Percentiles rank a stretch among this genome's conserved stretches.
These are phyloP conservation scores for Magnusiomyces magnusii DNA, from an alignment of 1,139 yeast species.

Conservation along the genomic window DNA sequence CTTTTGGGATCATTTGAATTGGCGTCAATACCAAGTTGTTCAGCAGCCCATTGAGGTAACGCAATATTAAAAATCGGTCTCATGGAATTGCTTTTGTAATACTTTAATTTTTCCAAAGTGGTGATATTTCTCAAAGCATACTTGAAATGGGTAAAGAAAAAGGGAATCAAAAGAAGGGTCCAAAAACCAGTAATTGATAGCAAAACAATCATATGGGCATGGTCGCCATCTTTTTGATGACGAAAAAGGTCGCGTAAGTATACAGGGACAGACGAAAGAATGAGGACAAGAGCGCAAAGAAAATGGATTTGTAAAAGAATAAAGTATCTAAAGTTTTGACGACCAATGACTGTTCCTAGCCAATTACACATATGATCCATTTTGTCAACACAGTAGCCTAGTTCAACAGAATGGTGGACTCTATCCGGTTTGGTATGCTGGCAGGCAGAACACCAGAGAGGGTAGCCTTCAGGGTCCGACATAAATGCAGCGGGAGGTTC, in stretches of 20 bases:
- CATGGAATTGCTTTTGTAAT: conserved; percentile 17
- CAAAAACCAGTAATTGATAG: conserved; percentile 27
- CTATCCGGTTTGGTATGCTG: conserved; percentile 81
- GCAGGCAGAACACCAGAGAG: conserved; percentile 65
- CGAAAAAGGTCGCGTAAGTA: conserved; percentile 21
- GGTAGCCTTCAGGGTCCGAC: conserved; percentile 40
- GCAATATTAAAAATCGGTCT: conserved; percentile 28
- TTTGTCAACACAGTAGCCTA: conserved; percentile 57
- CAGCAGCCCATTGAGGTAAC: conserved; percentile 1
- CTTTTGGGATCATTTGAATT: background rate
- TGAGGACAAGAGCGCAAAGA: conserved; percentile 38
- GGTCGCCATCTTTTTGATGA: conserved; percentile 3
- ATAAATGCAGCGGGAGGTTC: conserved; percentile 25
- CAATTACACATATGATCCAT: conserved; percentile 87
- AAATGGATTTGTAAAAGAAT: conserved; percentile 59
- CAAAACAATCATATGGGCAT: conserved; percentile 30
- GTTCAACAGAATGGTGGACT: conserved; percentile 68
- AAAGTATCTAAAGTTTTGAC: conserved; percentile 64
- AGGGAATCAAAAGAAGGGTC: conserved; percentile 23
- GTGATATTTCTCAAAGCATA: conserved; percentile 29
- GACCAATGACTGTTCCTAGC: conserved; percentile 84
- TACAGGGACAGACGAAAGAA: conserved; percentile 27
- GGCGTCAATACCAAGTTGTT: background rate
- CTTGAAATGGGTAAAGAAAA: conserved; percentile 27
- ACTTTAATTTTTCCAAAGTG: conserved; percentile 33